These are phyloP conservation scores for Pleomassaria siparia DNA, from an alignment of 2,329 filamentous ascomycete genomes.

Conservation along the genomic window DNA sequence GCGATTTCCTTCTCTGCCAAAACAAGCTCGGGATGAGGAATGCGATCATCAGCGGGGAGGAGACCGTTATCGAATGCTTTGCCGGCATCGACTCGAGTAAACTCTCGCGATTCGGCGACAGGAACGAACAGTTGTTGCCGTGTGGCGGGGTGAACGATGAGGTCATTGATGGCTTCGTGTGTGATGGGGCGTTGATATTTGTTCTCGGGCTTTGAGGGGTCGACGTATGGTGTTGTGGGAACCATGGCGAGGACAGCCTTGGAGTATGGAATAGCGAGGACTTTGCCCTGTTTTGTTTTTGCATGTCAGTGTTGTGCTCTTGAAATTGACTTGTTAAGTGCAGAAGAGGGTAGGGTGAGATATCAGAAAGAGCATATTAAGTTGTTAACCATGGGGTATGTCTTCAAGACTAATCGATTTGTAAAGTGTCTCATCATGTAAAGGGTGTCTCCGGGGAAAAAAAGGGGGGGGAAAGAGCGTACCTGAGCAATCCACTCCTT, in stretches of 20 bases:
- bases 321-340: background rate
- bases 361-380: constrained; percentile 73
- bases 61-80: constrained; percentile 62
- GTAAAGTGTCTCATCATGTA: constrained; percentile 68
- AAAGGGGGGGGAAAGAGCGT: constrained; percentile 51
- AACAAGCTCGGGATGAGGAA: constrained; percentile 63
- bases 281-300: constrained; percentile 67
- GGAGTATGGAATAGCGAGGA: constrained; percentile 73
- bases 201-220: constrained; percentile 27
- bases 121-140: constrained; percentile 63
- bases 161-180: constrained; percentile 66
- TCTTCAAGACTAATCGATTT: constrained; percentile 99
- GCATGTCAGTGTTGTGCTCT: constrained; percentile 21
- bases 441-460: constrained; percentile 5
- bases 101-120: constrained; percentile 63
- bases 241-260: constrained; percentile 78
- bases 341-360: constrained; percentile 1
- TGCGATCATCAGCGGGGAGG: constrained; percentile 63
- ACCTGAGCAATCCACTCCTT: constrained; percentile 76
- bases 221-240: constrained; percentile 59
- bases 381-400: constrained; percentile 83
- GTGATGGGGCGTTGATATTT: constrained; percentile 40
- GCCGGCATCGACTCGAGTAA: constrained; percentile 66
- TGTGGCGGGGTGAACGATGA: constrained; percentile 59
- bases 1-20: constrained; percentile 46